phyloP scores from a whole-genome alignment of 139 green algal species.

The Micractinium sp. region DNA sequence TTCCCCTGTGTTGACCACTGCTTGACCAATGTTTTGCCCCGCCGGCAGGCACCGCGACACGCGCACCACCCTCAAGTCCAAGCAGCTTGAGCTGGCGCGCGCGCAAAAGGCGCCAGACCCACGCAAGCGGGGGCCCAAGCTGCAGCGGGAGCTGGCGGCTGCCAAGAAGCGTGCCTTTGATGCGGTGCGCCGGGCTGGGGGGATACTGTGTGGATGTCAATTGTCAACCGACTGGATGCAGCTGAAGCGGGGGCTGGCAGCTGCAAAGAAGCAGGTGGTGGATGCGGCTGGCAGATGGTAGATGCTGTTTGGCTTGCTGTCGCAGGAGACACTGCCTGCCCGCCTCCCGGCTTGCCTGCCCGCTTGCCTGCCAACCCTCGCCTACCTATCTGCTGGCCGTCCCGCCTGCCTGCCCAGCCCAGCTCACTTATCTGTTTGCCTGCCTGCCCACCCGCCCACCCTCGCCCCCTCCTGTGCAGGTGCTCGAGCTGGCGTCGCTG shows the following conservation, averaged over 20 bases:
- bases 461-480: not conserved
- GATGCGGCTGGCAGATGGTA: no score
- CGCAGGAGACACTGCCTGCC: no score
- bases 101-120: not conserved
- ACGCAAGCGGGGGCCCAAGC: not conserved
- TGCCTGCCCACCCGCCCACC: no score
- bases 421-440: not conserved
- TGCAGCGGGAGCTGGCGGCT: not conserved
- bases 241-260: no score
- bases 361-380: not conserved
- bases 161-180: not conserved
- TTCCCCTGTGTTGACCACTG: no score
- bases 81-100: conserved; percentile 8
- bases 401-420: no score
- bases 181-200: not conserved
- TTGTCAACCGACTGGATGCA: no score
- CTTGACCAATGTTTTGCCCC: no score
- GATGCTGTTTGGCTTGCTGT: no score
- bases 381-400: not conserved
- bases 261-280: no score
- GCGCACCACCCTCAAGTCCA: not conserved
- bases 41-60: not conserved
- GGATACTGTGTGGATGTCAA: no score
- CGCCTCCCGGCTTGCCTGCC: no score
- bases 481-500: not conserved